phyloP scores from a whole-genome alignment of 2,329 filamentous ascomycete genomes.

The Tolypocladium album region DNA sequence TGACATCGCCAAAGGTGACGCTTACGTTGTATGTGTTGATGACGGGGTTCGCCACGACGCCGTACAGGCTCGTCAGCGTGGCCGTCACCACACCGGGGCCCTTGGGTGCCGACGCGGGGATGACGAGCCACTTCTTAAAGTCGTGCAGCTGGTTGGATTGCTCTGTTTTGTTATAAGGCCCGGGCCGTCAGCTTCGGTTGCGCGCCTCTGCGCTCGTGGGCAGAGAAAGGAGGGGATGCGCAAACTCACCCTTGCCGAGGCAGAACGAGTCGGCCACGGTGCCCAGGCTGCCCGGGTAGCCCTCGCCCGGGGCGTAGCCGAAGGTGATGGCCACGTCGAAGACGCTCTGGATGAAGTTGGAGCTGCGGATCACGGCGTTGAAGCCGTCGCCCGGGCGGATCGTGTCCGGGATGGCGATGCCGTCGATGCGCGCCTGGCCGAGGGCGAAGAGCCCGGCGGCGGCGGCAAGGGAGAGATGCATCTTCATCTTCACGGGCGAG shows the following conservation, averaged over 20 bases:
- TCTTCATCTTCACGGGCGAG: slow-evolving; percentile 1
- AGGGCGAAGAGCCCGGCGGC: slow-evolving; percentile 11
- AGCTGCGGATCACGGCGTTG: slow-evolving; percentile 24
- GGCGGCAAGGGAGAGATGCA: slow-evolving; percentile 10
- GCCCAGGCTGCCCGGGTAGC: slow-evolving; percentile 18
- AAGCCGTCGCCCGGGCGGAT: slow-evolving; percentile 26
- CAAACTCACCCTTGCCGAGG: slow-evolving; percentile 22
- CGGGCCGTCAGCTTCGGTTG: background rate
- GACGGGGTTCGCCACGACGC: slow-evolving; percentile 8
- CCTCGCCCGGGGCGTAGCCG: slow-evolving; percentile 19
- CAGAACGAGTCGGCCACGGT: slow-evolving; percentile 17
- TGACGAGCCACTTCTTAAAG: slow-evolving; percentile 14
- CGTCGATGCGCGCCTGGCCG: slow-evolving; percentile 28
- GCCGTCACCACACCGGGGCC: slow-evolving; percentile 15
- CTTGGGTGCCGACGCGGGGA: slow-evolving; percentile 9
- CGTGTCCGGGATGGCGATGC: slow-evolving; percentile 29
- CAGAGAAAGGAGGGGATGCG: no score
- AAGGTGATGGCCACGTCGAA: slow-evolving; percentile 33
- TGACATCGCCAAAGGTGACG: slow-evolving; percentile 13
- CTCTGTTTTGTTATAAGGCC: background rate
- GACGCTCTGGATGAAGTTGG: slow-evolving; percentile 33
- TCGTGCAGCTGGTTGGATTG: slow-evolving; percentile 15
- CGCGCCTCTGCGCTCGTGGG: background rate
- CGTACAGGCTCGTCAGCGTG: slow-evolving; percentile 16
- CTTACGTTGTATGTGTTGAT: slow-evolving; percentile 15